phyloP scores from a whole-genome alignment of 2,329 filamentous ascomycete species.

The Epichloe sibirici region DNA sequence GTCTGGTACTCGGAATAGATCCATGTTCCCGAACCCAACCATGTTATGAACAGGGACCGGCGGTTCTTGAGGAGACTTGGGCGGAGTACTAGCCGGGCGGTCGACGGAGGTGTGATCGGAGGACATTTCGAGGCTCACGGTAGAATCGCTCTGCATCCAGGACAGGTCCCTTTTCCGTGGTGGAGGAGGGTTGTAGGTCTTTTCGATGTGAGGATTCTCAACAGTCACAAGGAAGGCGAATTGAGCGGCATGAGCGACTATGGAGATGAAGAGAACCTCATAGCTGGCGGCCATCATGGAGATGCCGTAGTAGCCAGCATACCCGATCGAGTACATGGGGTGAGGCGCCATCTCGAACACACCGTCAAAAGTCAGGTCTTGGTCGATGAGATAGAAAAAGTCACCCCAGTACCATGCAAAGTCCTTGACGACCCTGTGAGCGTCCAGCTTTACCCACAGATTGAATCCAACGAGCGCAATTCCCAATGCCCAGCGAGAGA shows the following conservation, averaged over 20 bases:
- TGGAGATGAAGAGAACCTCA: conserved; percentile 92
- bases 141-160: conserved; percentile 19
- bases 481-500: conserved; percentile 67
- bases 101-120: conserved; percentile 13
- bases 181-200: conserved; percentile 85
- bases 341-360: conserved; percentile 99
- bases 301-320: conserved; percentile 95
- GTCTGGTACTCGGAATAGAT: conserved; percentile 80
- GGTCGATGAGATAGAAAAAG: conserved; percentile 97
- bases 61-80: conserved; percentile 18
- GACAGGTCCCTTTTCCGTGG: conserved; percentile 47
- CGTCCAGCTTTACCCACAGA: conserved; percentile 96
- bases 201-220: conserved; percentile 96
- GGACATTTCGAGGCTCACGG: conserved; percentile 14
- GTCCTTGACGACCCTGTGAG: conserved; percentile 94
- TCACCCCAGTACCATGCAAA: conserved; percentile 99
- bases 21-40: conserved; percentile 70
- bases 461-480: conserved; percentile 81
- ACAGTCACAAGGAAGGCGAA: conserved; percentile 85
- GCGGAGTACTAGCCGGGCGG: conserved; percentile 11
- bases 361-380: conserved; percentile 94
- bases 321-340: conserved; percentile 97
- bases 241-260: conserved; percentile 86
- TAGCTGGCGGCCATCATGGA: conserved; percentile 98
- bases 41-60: conserved; percentile 70